These are phyloP conservation scores for Sporothrix luriei DNA, from an alignment of 2,329 filamentous ascomycete species.

Conservation along the genomic window DNA sequence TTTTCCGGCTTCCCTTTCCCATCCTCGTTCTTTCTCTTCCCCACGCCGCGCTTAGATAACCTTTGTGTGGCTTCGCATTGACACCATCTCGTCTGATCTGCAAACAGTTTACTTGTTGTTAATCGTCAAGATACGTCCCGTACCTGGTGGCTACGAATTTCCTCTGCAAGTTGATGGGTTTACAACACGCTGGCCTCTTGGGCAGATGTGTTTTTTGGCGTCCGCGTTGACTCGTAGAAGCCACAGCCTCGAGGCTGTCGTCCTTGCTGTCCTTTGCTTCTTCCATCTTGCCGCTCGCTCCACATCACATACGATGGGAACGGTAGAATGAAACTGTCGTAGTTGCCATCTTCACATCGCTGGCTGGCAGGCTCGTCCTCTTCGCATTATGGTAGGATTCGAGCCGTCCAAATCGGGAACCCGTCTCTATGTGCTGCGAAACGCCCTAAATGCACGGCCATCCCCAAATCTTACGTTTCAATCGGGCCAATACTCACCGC, in stretches of 20 bases:
- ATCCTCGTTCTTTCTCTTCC: neutral
- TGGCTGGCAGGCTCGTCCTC: too few species aligned
- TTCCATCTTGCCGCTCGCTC: neutral
- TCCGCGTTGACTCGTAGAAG: too few species aligned
- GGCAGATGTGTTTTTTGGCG: neutral
- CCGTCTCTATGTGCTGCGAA: neutral
- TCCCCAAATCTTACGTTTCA: slow-evolving; percentile 16
- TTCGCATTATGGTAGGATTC: too few species aligned
- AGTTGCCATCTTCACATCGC: neutral
- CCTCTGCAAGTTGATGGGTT: slow-evolving; percentile 1
- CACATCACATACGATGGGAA: too few species aligned
- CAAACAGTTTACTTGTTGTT: neutral
- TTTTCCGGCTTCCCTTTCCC: neutral
- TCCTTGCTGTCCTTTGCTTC: neutral
- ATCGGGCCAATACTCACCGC: slow-evolving; percentile 3
- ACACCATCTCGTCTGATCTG: neutral
- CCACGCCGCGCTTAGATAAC: neutral
- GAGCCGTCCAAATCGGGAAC: neutral
- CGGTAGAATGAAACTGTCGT: neutral
- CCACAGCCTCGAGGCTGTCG: too few species aligned
- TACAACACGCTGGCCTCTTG: neutral
- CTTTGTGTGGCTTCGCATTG: neutral
- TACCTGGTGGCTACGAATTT: neutral
- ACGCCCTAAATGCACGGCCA: neutral
- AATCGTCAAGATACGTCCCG: neutral